These are phyloP conservation scores for Helenozyma baotianmanensis DNA, from an alignment of 805 yeast species.

Conservation along the genomic window DNA sequence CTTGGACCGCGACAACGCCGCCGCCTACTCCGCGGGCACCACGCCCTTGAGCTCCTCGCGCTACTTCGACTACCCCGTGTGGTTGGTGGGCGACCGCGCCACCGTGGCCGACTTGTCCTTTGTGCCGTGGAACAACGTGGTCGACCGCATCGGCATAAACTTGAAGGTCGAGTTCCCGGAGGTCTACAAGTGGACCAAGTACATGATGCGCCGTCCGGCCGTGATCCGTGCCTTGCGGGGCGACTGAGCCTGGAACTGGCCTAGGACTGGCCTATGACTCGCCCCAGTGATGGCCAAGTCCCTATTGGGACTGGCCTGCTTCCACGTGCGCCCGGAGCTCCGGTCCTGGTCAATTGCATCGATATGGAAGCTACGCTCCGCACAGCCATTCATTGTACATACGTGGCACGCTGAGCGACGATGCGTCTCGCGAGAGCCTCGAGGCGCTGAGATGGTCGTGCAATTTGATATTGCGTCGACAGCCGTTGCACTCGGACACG, in stretches of 20 bases:
- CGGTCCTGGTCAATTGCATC: too few relatives aligned
- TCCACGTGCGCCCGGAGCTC: too few relatives aligned
- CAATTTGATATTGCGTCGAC: too few relatives aligned
- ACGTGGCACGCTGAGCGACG: too few relatives aligned
- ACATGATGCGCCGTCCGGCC: conserved; percentile 93
- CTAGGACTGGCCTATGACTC: too few relatives aligned
- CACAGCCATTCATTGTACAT: too few relatives aligned
- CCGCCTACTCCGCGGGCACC: conserved; percentile 81
- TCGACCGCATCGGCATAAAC: conserved; percentile 86
- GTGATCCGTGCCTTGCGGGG: conserved; percentile 84
- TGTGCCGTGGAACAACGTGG: conserved; percentile 97
- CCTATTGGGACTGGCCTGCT: too few relatives aligned
- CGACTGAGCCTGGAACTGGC: conserved; percentile 41
- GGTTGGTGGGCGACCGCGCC: conserved; percentile 83
- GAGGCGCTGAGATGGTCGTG: too few relatives aligned
- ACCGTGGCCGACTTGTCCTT: conserved; percentile 88
- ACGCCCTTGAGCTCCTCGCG: conserved; percentile 81
- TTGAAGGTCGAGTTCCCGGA: conserved; percentile 87
- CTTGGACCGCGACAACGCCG: conserved; percentile 80
- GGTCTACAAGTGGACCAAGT: conserved; percentile 92
- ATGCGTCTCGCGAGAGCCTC: too few relatives aligned
- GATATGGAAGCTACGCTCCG: too few relatives aligned
- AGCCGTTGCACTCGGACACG: too few relatives aligned
- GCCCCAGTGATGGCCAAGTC: too few relatives aligned
- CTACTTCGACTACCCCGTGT: conserved; percentile 88